These are phyloP conservation scores for Botrytis galanthina DNA, from an alignment of 2,329 filamentous ascomycete genomes.

Conservation along the genomic window DNA sequence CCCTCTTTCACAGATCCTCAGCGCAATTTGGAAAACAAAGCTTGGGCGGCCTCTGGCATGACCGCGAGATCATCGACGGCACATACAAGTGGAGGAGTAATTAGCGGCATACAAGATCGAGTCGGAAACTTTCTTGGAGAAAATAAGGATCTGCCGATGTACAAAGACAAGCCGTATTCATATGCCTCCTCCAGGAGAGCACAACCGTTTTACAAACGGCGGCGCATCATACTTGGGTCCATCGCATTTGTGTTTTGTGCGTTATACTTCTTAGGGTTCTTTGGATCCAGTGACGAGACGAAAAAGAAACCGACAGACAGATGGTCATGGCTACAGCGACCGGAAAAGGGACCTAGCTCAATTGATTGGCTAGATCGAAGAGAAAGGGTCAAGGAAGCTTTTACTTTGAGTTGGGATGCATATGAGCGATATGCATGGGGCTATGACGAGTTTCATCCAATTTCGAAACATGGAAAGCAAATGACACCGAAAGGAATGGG, in stretches of 20 bases:
- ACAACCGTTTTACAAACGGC: slow-evolving; percentile 60
- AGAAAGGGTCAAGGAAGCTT: slow-evolving; percentile 82
- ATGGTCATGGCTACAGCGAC: slow-evolving; percentile 57
- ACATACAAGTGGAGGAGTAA: slow-evolving; percentile 39
- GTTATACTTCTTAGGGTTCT: slow-evolving; percentile 69
- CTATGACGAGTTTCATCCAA: slow-evolving; percentile 82
- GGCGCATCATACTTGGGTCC: slow-evolving; percentile 55
- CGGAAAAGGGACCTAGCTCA: slow-evolving; percentile 45
- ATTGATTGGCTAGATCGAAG: slow-evolving; percentile 76
- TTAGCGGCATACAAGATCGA: slow-evolving; percentile 58
- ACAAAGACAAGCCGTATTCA: slow-evolving; percentile 96
- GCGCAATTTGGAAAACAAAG: slow-evolving; percentile 62
- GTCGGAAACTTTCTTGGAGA: slow-evolving; percentile 64
- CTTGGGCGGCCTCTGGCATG: slow-evolving; percentile 58
- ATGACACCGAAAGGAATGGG: slow-evolving; percentile 90
- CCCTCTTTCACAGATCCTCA: slow-evolving; percentile 66
- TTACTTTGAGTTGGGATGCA: slow-evolving; percentile 86
- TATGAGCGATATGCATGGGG: slow-evolving; percentile 95
- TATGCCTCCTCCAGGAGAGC: slow-evolving; percentile 60
- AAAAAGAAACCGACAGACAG: slow-evolving; percentile 43
- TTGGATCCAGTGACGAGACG: slow-evolving; percentile 41
- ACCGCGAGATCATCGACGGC: slow-evolving; percentile 40
- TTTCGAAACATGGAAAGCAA: slow-evolving; percentile 73
- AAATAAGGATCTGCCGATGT: slow-evolving; percentile 74
- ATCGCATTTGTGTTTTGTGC: slow-evolving; percentile 54